phyloP scores from a whole-genome alignment of 1,139 yeast species.

The Blastobotrys buckinghamii region DNA sequence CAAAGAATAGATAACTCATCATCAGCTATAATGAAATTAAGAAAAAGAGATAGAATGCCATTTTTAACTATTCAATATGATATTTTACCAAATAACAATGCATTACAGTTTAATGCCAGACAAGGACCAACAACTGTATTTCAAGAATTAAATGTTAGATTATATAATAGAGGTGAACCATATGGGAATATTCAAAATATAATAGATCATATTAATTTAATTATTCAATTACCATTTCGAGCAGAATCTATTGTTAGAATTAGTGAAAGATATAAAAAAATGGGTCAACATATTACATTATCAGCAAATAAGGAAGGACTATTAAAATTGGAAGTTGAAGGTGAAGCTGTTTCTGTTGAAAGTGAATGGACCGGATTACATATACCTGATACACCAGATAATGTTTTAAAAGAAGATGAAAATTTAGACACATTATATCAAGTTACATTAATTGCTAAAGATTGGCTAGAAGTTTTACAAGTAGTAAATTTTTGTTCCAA shows the following conservation, averaged over 20 bases:
- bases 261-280: conserved; percentile 19
- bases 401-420: not conserved
- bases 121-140: not conserved
- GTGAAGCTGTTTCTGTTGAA: conserved; percentile 10
- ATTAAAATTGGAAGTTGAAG: conserved; percentile 2
- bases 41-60: conserved; percentile 22
- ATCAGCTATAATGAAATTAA: conserved; percentile 18
- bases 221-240: conserved; percentile 6
- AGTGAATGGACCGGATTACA: conserved; percentile 1
- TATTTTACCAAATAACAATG: no score
- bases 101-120: no score
- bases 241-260: conserved; percentile 10
- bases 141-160: not conserved
- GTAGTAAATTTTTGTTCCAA: conserved; percentile 22
- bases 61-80: conserved; percentile 20
- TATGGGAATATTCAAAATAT: no score
- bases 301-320: conserved; percentile 1
- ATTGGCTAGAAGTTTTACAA: conserved; percentile 32
- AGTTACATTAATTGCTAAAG: conserved; percentile 28
- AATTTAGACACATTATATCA: conserved; percentile 13
- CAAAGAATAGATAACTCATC: not conserved
- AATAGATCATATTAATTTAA: no score
- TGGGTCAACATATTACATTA: conserved; percentile 6
- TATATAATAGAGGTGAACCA: no score
- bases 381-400: not conserved